Evolutionary conservation across 192 early-diverging fungal genomes (phyloP).

Genomic region (Pecoramyces ruminantium): DNA sequence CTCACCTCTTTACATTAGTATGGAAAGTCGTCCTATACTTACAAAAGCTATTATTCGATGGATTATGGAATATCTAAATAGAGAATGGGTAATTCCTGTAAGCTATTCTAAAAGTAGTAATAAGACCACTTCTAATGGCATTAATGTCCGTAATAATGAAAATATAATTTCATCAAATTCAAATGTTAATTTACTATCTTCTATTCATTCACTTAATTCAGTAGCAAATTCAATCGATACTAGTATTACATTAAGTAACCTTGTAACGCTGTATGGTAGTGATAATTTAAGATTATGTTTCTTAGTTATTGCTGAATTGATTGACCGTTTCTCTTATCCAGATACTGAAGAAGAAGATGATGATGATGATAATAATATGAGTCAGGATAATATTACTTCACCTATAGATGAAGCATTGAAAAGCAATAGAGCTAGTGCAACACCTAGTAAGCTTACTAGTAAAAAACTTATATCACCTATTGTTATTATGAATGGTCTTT

Average conservation of each 20-base stretch:
- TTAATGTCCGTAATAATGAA: too few relatives aligned
- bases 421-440: too few relatives aligned
- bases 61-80: constrained; percentile 13
- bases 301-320: constrained; percentile 15
- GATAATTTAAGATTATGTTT: constrained; percentile 15
- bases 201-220: background rate
- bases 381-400: background rate
- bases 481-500: background rate
- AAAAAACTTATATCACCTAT: background rate
- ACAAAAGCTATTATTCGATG: constrained; percentile 13
- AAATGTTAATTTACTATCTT: background rate
- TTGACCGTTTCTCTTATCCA: constrained; percentile 12
- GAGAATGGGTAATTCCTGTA: background rate
- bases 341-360: background rate
- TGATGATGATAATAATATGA: background rate
- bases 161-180: background rate
- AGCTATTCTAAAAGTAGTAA: background rate
- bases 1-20: constrained; percentile 12
- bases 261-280: background rate
- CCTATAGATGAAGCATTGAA: too few relatives aligned
- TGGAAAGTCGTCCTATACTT: constrained; percentile 8
- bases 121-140: background rate
- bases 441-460: background rate
- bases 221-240: background rate
- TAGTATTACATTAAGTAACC: background rate